These are phyloP conservation scores for Rheum nobile DNA, from an alignment of 148 eudicot species.

Conservation along the genomic window DNA sequence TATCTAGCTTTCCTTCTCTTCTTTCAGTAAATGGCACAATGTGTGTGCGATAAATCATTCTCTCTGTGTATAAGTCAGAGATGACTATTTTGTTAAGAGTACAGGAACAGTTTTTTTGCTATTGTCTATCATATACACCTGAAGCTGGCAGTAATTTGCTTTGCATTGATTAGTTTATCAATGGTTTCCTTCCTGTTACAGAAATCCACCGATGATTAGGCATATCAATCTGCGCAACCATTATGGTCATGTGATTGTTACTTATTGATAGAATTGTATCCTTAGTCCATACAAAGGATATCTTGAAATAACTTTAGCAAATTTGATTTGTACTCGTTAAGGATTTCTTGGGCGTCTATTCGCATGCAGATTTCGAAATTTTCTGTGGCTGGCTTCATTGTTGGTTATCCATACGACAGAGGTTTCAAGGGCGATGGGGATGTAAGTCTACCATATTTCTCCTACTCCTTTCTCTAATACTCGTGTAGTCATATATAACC, in stretches of 20 bases:
- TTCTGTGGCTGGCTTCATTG: conserved; percentile 46
- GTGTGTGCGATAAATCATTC: neutral
- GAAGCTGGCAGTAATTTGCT: neutral
- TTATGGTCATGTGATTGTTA: neutral
- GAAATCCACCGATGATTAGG: neutral
- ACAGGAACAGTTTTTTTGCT: neutral
- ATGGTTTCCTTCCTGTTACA: neutral
- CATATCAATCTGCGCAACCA: neutral
- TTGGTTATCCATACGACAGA: conserved; percentile 62
- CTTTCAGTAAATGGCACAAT: neutral
- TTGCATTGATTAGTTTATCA: neutral
- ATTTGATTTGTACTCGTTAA: neutral
- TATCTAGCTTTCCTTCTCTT: neutral
- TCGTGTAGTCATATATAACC: neutral
- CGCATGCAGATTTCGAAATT: conserved; percentile 53
- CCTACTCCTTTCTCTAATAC: neutral
- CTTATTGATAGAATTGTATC: neutral
- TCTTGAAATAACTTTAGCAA: neutral
- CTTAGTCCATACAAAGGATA: neutral
- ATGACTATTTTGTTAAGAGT: neutral
- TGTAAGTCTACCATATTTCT: conserved; percentile 25
- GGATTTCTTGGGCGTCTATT: neutral
- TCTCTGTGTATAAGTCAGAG: neutral
- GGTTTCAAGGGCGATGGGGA: conserved; percentile 24
- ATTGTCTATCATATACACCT: neutral